Evolutionary conservation across 495 filamentous ascomycete species (phyloP), one percentile per base, ranked within the genome.

Genomic region (Aspergillus nanangensis): DNA sequence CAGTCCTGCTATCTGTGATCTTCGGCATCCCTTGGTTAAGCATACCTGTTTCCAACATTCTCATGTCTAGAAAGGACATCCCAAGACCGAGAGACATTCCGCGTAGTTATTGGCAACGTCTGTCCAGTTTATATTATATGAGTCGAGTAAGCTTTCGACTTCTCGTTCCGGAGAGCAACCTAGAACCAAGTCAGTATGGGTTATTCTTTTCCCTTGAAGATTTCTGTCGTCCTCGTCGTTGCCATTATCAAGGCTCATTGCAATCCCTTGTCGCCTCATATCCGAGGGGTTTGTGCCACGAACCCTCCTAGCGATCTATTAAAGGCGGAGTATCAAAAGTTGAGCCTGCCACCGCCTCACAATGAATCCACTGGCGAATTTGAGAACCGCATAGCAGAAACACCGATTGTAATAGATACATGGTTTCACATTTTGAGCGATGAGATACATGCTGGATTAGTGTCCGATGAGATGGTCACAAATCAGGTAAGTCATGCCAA

Each of bases 401-500:
- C 36, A 1, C 57, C 62, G 19, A 71, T 73, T 42, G 60, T 71
- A 38, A 70, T 78, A 17, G 71, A 70, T 10, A 74, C 67, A 5
- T 77, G 69, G 58, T 70, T 77, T 36, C 74, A 78, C 48, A 62
- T 77, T 38, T 53, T 78, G 29, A 64, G 57, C 37, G 69, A 65
- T 50, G 52, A 56, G 34, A 63, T 60, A 5, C 53, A 67, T 39
- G 53, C 51, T 5, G 35, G 47, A 8, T 45, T 57, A 22, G 62
- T 74, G 5, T 58, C 67, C 0, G 66, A 68, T 47, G 48, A 51
- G 15, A 74, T 78, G 64, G 58, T 75, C 31, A 50, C 50, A 45
- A 53, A 53, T 5, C 74, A 77, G 62, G 73, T 76, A 35, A 53
- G 62, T 59, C 14, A 10, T 9, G 19, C 24, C 2, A n/a, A n/a